phyloP scores from a whole-genome alignment of 1,139 yeast genomes.

The Magnusiomyces paraingens region DNA sequence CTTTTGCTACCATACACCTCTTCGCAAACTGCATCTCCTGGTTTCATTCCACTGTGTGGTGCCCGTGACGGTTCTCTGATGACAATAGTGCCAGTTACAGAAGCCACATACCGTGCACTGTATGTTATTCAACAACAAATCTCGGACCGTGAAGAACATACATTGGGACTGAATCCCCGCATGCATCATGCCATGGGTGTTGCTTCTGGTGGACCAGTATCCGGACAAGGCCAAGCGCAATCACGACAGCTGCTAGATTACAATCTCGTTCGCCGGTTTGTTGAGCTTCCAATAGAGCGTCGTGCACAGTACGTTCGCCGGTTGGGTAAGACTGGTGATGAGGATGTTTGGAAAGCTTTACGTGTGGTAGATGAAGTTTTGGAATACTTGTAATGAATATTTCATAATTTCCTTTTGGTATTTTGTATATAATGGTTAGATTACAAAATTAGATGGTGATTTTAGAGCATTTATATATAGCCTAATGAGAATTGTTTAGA shows the following conservation, averaged over 20 bases:
- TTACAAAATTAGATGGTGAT: not conserved
- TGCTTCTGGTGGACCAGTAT: slow-evolving; percentile 11
- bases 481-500: too few relatives aligned
- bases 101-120: slow-evolving; percentile 68
- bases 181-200: slow-evolving; percentile 28
- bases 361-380: slow-evolving; percentile 19
- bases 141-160: slow-evolving; percentile 64
- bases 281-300: slow-evolving; percentile 22
- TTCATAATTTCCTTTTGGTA: too few relatives aligned
- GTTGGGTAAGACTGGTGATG: slow-evolving; percentile 31
- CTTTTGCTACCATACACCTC: slow-evolving; percentile 40
- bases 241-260: slow-evolving; percentile 23
- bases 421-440: not conserved
- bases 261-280: slow-evolving; percentile 23
- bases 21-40: too few relatives aligned
- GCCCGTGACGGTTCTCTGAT: slow-evolving; percentile 75
- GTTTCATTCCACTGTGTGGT: slow-evolving; percentile 47
- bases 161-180: slow-evolving; percentile 74
- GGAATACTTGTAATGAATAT: slow-evolving; percentile 18
- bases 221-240: slow-evolving; percentile 16
- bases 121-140: slow-evolving; percentile 85
- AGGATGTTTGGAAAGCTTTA: slow-evolving; percentile 25
- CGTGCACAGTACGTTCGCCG: slow-evolving; percentile 28
- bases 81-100: slow-evolving; percentile 69
- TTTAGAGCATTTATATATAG: too few relatives aligned